Evolutionary conservation across 148 eudicot genomes (phyloP), one percentile per base, ranked within the genome.

Genomic region (Drosera capensis): DNA sequence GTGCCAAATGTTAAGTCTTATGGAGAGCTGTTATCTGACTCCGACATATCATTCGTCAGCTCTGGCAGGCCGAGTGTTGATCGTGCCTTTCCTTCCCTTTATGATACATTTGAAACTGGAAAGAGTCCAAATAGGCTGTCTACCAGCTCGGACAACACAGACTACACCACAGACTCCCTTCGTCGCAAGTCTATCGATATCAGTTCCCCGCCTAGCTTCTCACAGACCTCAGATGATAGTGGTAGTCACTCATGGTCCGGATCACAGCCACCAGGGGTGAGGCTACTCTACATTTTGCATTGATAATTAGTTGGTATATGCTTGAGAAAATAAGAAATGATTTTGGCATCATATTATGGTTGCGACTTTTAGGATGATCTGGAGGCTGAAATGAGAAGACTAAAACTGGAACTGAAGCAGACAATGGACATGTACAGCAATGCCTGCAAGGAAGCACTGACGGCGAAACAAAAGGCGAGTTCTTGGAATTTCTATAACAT

Each of bases 1-100:
- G 70, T 62, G 25, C 74, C 74, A 14, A 73, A 72, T 52, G 69
- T 85, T 0, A 79, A 40, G 67, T 40, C 92, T 14, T 71, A 76
- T 45, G 94, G 70, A 7, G 80, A 83, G 6, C 41, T 80, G 7
- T 9, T 68, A 16, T n/a, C 64, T 4, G 92, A 85, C 2, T 59
- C 71, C 0, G 92, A 85, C 45, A 71, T 80, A 55, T 80, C 95
- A 8, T 85, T 67, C 51, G 82, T 74, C 23, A 74, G 75, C 55
- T 59, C 86, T 4, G 80, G 71, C 23, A 77, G 94, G 64, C 41
- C 70, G 0, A 83, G 96, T 55, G 42, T 70, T 5, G 94, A 87
- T 25, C 58, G 43, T 7, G 2, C 19, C 6, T 15, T 19, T 58
- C 71, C 75, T 17, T 40, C 79, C 6, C 48, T 48, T 1, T 43